Conservation (phyloP, 805 yeast genomes). For the Candida tibetensis region DNA sequence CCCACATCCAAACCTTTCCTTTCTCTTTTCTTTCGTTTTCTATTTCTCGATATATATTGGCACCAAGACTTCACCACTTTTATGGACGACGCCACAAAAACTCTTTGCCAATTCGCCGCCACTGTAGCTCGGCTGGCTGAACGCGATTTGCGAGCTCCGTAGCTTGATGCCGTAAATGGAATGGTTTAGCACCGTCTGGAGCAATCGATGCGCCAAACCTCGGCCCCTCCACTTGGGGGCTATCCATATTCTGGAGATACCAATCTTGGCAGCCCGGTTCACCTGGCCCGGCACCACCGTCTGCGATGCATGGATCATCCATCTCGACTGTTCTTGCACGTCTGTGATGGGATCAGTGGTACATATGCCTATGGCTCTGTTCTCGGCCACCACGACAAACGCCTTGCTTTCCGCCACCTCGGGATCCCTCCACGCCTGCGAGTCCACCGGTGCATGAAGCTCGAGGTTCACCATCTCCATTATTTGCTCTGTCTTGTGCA, state of each 20-base stretch:
- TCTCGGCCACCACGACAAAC: conserved; percentile 46
- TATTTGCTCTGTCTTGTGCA: conserved; percentile 27
- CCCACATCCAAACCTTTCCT: no score
- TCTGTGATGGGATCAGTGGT: conserved; percentile 46
- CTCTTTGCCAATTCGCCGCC: conserved; percentile 59
- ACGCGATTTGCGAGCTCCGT: conserved; percentile 48
- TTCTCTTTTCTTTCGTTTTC: no score
- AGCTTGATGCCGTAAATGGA: conserved; percentile 50
- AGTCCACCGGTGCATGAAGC: conserved; percentile 51
- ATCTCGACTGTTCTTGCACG: conserved; percentile 37
- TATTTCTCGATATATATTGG: conserved; percentile 45
- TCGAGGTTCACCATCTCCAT: conserved; percentile 57
- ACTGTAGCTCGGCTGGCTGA: conserved; percentile 70
- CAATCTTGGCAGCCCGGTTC: conserved; percentile 33
- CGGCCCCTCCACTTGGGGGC: conserved; percentile 44
- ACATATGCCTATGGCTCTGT: conserved; percentile 53
- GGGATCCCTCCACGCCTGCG: conserved; percentile 28
- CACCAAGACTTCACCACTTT: conserved; percentile 46
- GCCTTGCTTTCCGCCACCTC: conserved; percentile 26
- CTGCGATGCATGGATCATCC: conserved; percentile 60
- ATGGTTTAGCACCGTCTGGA: conserved; percentile 42
- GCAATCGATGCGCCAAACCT: conserved; percentile 48
- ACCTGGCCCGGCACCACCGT: conserved; percentile 46
- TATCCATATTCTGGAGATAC: conserved; percentile 45
- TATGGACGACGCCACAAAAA: conserved; percentile 57